These are phyloP conservation scores for Mucor circinelloides DNA, from an alignment of 371 early-diverging fungal genomes.

Conservation along the genomic window DNA sequence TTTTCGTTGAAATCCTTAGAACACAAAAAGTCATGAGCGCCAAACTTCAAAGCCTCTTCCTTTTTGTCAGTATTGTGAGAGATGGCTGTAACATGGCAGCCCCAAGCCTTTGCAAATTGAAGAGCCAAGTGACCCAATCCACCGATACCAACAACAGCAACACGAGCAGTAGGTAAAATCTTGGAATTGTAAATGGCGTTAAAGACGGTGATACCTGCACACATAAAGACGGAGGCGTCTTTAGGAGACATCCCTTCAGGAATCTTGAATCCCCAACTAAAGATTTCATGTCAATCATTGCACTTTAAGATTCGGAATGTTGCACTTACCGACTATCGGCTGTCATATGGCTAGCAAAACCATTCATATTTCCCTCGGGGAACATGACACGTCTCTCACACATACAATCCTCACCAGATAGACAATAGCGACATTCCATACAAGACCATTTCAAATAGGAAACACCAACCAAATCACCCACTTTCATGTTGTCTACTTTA, in stretches of 20 bases:
- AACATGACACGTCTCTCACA: conserved; percentile 49
- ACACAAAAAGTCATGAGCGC: conserved; percentile 61
- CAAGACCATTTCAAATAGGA: conserved; percentile 50
- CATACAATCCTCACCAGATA: conserved; percentile 47
- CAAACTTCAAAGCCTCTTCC: conserved; percentile 67
- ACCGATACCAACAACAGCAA: conserved; percentile 74
- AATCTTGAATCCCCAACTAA: conserved; percentile 29
- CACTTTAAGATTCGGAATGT: too few species aligned
- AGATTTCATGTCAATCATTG: conserved; percentile 14
- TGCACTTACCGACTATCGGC: conserved; percentile 45
- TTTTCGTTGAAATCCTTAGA: conserved; percentile 42
- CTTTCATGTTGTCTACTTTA: conserved; percentile 40
- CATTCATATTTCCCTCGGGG: conserved; percentile 49
- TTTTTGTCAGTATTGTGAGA: conserved; percentile 52
- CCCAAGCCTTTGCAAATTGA: conserved; percentile 68
- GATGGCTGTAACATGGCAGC: conserved; percentile 51
- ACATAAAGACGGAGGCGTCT: conserved; percentile 63
- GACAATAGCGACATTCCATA: conserved; percentile 43
- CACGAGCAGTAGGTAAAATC: conserved; percentile 48
- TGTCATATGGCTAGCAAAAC: conserved; percentile 46
- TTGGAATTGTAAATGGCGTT: conserved; percentile 53
- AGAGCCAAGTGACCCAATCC: conserved; percentile 72
- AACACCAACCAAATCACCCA: conserved; percentile 58
- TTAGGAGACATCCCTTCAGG: conserved; percentile 53
- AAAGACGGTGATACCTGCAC: conserved; percentile 71